phyloP scores from a whole-genome alignment of 2,329 filamentous ascomycete genomes.

The Aspergillus hiratsukae region DNA sequence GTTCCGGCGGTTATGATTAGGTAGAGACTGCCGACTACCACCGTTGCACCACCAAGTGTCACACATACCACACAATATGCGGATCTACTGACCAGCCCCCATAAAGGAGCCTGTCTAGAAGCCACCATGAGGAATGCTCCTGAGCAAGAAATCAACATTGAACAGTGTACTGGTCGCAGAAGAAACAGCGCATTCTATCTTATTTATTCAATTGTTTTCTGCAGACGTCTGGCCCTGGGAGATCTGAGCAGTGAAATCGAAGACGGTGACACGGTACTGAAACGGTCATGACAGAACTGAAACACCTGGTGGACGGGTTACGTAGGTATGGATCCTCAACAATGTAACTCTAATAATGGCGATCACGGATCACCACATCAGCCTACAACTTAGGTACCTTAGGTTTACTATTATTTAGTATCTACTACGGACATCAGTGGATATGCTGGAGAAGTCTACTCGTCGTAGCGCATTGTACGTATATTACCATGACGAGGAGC shows the following conservation, averaged over 20 bases:
- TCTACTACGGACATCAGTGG: no score
- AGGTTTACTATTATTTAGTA: no score
- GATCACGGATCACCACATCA: background rate
- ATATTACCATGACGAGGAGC: background rate
- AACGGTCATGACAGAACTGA: background rate
- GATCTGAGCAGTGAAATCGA: background rate
- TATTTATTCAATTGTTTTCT: background rate
- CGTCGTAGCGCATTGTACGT: no score
- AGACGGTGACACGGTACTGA: background rate
- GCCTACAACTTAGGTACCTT: background rate
- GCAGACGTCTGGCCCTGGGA: background rate
- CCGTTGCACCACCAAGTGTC: slow-evolving; percentile 26
- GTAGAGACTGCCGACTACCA: slow-evolving; percentile 18
- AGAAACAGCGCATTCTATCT: background rate
- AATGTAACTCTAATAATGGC: background rate
- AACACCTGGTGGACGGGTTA: background rate
- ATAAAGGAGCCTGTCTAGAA: background rate
- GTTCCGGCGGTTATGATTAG: slow-evolving; percentile 16
- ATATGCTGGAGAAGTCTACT: no score
- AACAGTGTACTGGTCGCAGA: background rate
- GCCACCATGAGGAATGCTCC: background rate
- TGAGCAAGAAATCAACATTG: background rate
- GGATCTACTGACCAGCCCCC: slow-evolving; percentile 6
- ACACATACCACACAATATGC: slow-evolving; percentile 16
- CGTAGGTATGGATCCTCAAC: background rate